A percentile compares a stretch with the other conserved stretches of the same genome.
Evolutionary conservation across 495 filamentous ascomycete species (phyloP).

Genomic region (Penicillium taxi): DNA sequence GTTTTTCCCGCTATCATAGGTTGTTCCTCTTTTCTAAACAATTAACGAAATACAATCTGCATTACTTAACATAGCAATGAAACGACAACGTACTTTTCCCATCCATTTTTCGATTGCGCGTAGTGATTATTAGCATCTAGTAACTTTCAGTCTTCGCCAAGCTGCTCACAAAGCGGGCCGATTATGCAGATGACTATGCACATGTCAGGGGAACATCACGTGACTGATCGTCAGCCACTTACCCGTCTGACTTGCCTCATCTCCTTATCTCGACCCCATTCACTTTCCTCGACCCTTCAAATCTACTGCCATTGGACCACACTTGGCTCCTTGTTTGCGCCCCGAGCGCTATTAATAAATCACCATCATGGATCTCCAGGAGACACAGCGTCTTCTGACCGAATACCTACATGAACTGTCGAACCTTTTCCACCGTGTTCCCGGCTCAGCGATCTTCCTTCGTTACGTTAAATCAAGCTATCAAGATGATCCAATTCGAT

Average conservation of each 20-base stretch:
- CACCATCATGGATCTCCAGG: constrained; percentile 68
- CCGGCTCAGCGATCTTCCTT: constrained; percentile 87
- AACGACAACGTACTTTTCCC: no score
- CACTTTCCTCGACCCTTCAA: no score
- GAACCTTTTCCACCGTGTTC: constrained; percentile 73
- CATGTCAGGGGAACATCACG: no score
- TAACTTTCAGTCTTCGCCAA: no score
- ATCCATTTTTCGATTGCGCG: no score
- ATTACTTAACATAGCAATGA: constrained; percentile 25
- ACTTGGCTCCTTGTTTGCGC: constrained; percentile 6
- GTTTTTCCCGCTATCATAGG: constrained; percentile 23
- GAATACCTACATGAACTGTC: constrained; percentile 58
- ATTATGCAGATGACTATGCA: no score
- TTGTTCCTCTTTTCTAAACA: constrained; percentile 15
- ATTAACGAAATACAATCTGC: constrained; percentile 25
- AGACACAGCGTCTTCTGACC: constrained; percentile 63
- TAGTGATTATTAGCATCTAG: no score
- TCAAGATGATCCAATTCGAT: constrained; percentile 91
- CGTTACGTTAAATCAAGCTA: constrained; percentile 95
- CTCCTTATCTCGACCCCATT: no score
- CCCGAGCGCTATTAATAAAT: constrained; percentile 8
- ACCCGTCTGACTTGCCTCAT: no score
- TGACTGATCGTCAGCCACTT: no score
- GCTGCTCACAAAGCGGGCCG: no score
- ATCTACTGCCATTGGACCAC: background rate